Evolutionary conservation across 1,284 basidiomycete species (phyloP), one percentile per base, ranked within the genome.

Genomic region (Cryptococcus sp.): DNA sequence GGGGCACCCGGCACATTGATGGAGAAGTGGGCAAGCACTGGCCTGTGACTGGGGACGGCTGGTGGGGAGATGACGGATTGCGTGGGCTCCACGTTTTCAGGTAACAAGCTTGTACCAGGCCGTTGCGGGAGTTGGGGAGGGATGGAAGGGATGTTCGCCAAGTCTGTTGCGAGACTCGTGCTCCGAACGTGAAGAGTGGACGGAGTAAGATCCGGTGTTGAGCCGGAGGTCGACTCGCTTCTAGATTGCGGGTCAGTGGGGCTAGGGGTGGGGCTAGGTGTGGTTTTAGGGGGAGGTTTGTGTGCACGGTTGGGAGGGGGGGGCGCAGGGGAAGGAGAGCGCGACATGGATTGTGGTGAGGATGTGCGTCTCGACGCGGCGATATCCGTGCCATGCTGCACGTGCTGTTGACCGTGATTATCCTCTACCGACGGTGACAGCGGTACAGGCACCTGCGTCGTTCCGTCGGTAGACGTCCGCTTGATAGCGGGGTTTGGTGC

Each of bases 221-320:
- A 40, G 3, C 23, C 23, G 21, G 49, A 13, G 18, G 39, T 9
- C 4, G 51, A 39, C 5, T 42, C 37, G n/a, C 42, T 7, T 23
- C 36, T 13, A 28, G 37, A 38, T 42, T 46, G 47, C 15, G 43
- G 37, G 12, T 51, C 28, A 18, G 36, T 35, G 28, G 51, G 55
- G 36, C 38, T 46, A 16, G 52, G 48, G 24, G 23, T 51, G 15
- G n/a, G n/a, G n/a, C n/a, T n/a, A n/a, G n/a, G n/a, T n/a, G 23
- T 37, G 15, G 50, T 28, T 3, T 56, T 52, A 6, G 42, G 38
- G 4, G 53, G 52, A 36, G 61, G 64, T 53, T 66, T 68, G 15
- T 50, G 52, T 7, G 61, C 42, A 44, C 64, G 43, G 53, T 60
- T 57, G 1, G 61, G 59, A n/a, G 64, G 59, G 1, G 64, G 61